These are phyloP conservation scores for Rhizopogon vulgaris DNA, from an alignment of 768 basidiomycete genomes.

Conservation along the genomic window DNA sequence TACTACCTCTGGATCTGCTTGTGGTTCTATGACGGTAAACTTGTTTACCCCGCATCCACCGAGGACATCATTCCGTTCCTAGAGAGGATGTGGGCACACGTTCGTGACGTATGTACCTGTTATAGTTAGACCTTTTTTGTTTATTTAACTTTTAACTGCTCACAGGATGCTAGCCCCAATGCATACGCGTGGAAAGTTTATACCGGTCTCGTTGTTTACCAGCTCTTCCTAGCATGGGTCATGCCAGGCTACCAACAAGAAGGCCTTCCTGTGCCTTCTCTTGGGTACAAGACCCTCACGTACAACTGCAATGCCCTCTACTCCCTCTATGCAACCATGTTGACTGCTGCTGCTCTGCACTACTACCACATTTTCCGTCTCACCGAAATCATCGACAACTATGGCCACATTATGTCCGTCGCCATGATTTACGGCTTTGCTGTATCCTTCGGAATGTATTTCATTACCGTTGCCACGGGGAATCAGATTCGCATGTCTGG, in stretches of 20 bases:
- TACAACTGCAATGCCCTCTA: constrained; percentile 96
- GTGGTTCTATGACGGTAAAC: constrained; percentile 88
- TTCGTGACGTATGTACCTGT: constrained; percentile 54
- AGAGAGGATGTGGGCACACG: constrained; percentile 76
- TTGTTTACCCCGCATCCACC: constrained; percentile 61
- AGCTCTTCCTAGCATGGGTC: constrained; percentile 84
- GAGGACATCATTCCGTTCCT: constrained; percentile 78
- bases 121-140: background rate
- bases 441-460: constrained; percentile 76
- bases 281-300: constrained; percentile 85
- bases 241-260: constrained; percentile 92
- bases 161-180: constrained; percentile 87
- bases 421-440: constrained; percentile 88
- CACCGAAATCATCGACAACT: constrained; percentile 93
- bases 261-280: constrained; percentile 92
- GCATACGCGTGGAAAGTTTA: constrained; percentile 87
- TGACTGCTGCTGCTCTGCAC: constrained; percentile 71
- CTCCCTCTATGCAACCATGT: constrained; percentile 78
- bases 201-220: constrained; percentile 79
- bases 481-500: constrained; percentile 92
- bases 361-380: constrained; percentile 81
- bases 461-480: constrained; percentile 69
- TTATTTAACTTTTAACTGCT: background rate
- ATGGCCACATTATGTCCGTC: constrained; percentile 92
- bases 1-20: constrained; percentile 99